These are phyloP conservation scores for Neckera pumila DNA, from an alignment of 225 moss, liverwort and hornwort genomes.

Conservation along the genomic window DNA sequence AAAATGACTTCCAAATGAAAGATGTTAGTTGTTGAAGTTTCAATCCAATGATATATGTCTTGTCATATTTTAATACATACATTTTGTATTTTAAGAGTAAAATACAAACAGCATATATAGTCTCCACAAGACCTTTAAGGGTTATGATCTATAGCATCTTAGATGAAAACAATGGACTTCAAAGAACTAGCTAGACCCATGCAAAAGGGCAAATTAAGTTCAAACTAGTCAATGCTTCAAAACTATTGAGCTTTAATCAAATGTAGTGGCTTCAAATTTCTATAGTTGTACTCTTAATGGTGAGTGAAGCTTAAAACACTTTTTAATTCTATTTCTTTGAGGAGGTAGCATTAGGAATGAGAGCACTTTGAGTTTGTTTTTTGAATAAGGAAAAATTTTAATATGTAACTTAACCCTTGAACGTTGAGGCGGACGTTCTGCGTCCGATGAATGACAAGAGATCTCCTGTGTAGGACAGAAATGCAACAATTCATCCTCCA, in stretches of 20 bases:
- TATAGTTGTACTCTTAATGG: not conserved
- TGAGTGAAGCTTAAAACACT: not conserved
- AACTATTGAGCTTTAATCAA: not conserved
- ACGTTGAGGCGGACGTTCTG: too few species aligned
- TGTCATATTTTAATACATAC: not conserved
- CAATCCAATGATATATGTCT: rapidly evolving
- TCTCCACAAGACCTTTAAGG: not conserved
- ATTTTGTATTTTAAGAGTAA: not conserved
- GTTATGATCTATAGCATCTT: too few species aligned
- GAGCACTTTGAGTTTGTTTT: too few species aligned
- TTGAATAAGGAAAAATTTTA: rapidly evolving
- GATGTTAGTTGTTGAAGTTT: not conserved
- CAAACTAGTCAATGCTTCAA: not conserved
- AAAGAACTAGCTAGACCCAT: too few species aligned
- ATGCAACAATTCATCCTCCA: too few species aligned
- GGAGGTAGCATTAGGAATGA: rapidly evolving
- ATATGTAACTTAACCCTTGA: rapidly evolving
- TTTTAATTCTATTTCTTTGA: not conserved
- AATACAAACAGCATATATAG: rapidly evolving
- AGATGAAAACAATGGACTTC: not conserved
- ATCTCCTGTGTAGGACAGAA: too few species aligned
- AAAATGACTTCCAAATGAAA: not conserved
- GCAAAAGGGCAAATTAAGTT: not conserved
- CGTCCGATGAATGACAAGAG: too few species aligned
- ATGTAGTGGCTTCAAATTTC: not conserved